These are phyloP conservation scores for Xylaria sp. DNA, from an alignment of 2,329 filamentous ascomycete species.

Conservation along the genomic window DNA sequence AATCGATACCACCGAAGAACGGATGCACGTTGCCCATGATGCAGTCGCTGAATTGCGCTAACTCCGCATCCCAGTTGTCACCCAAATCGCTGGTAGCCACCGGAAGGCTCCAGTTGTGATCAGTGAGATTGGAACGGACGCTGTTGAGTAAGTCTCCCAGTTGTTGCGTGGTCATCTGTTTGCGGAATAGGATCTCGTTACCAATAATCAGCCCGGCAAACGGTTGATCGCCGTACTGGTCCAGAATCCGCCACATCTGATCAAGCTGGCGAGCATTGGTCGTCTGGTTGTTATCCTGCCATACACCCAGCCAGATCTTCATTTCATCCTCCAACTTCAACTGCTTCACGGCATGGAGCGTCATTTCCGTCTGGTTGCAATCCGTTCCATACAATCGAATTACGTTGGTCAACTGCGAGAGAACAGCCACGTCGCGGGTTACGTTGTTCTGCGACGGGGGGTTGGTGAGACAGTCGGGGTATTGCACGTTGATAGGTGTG, in stretches of 20 bases:
- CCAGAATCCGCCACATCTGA: conserved; percentile 80
- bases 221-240: conserved; percentile 58
- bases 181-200: conserved; percentile 71
- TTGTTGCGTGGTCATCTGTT: conserved; percentile 63
- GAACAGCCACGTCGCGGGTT: conserved; percentile 82
- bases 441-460: conserved; percentile 91
- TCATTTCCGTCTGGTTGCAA: conserved; percentile 96
- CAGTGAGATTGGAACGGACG: conserved; percentile 68
- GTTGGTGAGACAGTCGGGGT: conserved; percentile 70
- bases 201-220: conserved; percentile 81
- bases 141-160: conserved; percentile 60
- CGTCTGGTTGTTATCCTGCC: conserved; percentile 77
- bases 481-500: conserved; percentile 85
- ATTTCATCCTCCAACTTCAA: conserved; percentile 65
- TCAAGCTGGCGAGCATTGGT: conserved; percentile 77
- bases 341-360: conserved; percentile 72
- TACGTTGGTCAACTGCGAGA: conserved; percentile 83
- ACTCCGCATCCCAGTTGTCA: conserved; percentile 70
- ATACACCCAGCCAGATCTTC: conserved; percentile 92
- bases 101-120: conserved; percentile 61
- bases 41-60: conserved; percentile 70
- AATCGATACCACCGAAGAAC: conserved; percentile 79
- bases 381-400: conserved; percentile 91
- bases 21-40: conserved; percentile 97
- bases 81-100: conserved; percentile 87